Percentiles rank a stretch among this genome's conserved stretches.
Evolutionary conservation across 2,329 filamentous ascomycete genomes (phyloP).

Genomic region (Leptographium lundbergii): DNA sequence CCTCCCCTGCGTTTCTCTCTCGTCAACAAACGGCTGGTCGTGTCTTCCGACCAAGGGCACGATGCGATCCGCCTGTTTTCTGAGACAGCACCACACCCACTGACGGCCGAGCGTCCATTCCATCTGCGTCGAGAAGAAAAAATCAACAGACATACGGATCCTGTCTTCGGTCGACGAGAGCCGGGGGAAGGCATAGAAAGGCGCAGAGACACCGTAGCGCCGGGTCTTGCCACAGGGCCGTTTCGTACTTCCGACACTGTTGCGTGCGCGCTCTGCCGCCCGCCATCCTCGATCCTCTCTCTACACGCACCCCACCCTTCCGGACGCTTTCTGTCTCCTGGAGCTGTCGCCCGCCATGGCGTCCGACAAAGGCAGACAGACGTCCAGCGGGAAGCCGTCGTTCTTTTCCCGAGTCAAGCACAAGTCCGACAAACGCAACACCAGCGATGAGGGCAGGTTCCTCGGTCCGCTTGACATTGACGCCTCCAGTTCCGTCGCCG

Average conservation of each 20-base stretch:
- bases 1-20: background rate
- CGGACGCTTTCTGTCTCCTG: conserved; percentile 6
- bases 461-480: conserved; percentile 44
- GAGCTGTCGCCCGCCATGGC: conserved; percentile 32
- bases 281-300: no score
- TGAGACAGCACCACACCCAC: conserved; percentile 27
- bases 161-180: conserved; percentile 7
- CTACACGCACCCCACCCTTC: conserved; percentile 4
- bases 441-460: conserved; percentile 46
- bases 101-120: conserved; percentile 12
- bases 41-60: conserved; percentile 19
- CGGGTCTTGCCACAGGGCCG: no score
- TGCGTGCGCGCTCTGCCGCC: no score
- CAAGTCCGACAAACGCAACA: conserved; percentile 52
- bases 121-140: background rate
- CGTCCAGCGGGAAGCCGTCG: conserved; percentile 45
- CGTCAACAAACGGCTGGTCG: conserved; percentile 6
- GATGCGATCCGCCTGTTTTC: conserved; percentile 27
- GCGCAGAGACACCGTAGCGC: no score
- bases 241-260: no score
- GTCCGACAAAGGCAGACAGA: conserved; percentile 62
- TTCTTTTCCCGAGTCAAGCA: conserved; percentile 88
- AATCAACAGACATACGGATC: no score
- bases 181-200: no score
- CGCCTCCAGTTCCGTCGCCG: conserved; percentile 47